Evolutionary conservation across 345 rosid genomes (phyloP).

Genomic region (Salix dunnii): DNA sequence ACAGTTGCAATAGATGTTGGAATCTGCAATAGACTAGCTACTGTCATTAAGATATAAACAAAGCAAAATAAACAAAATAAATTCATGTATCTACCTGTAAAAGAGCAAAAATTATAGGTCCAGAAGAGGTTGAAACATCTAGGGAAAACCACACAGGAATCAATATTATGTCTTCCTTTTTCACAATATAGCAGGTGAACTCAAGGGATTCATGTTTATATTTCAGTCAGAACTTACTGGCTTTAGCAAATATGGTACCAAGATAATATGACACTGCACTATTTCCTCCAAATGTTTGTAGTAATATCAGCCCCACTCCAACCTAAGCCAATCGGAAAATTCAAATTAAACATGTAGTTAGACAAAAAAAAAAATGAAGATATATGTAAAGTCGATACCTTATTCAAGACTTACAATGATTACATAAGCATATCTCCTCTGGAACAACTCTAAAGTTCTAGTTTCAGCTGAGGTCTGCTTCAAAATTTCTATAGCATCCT

Average conservation of each 20-base stretch:
- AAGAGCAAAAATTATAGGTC: slow-evolving; percentile 37
- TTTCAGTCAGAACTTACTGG: slow-evolving; percentile 32
- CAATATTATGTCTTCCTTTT: background rate
- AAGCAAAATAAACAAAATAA: background rate
- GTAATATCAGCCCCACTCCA: slow-evolving; percentile 57
- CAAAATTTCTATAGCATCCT: background rate
- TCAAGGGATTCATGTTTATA: background rate
- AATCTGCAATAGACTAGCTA: slow-evolving; percentile 14
- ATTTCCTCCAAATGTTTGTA: slow-evolving; percentile 58
- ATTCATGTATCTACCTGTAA: slow-evolving; percentile 22
- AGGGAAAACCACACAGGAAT: background rate
- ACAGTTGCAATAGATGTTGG: slow-evolving; percentile 9
- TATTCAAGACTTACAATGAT: background rate
- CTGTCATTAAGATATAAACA: background rate
- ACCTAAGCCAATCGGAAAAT: slow-evolving; percentile 27
- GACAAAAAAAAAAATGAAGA: background rate
- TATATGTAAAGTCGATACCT: background rate
- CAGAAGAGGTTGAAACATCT: slow-evolving; percentile 42
- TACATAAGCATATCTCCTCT: slow-evolving; percentile 6
- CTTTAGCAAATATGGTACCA: slow-evolving; percentile 41
- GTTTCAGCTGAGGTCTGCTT: background rate
- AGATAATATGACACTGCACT: slow-evolving; percentile 43
- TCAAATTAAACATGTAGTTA: background rate
- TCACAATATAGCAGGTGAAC: background rate
- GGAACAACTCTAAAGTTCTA: background rate